Conservation (phyloP, 2,329 filamentous ascomycete species). For the Capronia epimyces region DNA sequence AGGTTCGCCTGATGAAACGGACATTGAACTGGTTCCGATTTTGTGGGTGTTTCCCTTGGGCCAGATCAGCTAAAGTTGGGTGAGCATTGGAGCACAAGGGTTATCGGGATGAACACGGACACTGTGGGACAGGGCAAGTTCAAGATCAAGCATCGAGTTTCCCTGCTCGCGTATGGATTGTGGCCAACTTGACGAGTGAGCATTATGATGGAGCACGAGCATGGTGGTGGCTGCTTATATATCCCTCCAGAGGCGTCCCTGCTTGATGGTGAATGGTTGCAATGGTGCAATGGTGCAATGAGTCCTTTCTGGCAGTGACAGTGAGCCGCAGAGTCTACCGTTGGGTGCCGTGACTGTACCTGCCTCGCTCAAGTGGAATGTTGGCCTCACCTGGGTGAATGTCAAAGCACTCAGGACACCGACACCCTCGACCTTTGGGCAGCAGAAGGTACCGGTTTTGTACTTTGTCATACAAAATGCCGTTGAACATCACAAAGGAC, state of each 20-base stretch:
- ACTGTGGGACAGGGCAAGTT: not conserved
- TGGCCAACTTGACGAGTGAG: slow-evolving; percentile 12
- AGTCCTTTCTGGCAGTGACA: not conserved
- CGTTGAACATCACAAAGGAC: not conserved
- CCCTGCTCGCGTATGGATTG: slow-evolving; percentile 7
- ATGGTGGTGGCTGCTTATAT: slow-evolving; percentile 12
- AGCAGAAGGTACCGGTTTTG: not conserved
- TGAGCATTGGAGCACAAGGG: slow-evolving; percentile 5
- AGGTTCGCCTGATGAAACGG: slow-evolving; percentile 9
- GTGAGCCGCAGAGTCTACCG: not conserved
- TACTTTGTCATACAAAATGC: not conserved
- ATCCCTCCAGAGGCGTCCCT: slow-evolving; percentile 6
- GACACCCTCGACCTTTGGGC: not conserved
- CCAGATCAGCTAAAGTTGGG: slow-evolving; percentile 16
- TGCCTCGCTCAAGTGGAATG: not conserved
- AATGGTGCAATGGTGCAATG: not conserved
- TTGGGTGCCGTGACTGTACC: not conserved
- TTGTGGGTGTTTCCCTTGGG: slow-evolving; percentile 3
- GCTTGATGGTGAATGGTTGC: not conserved
- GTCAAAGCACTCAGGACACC: not conserved
- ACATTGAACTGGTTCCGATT: slow-evolving; percentile 6
- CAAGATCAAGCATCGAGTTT: slow-evolving; percentile 2
- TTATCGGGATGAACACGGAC: slow-evolving; percentile 12
- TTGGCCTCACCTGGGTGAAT: not conserved
- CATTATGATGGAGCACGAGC: slow-evolving; percentile 20